phyloP scores from a whole-genome alignment of 1,284 basidiomycete genomes.

The Chondrostereum purpureum region DNA sequence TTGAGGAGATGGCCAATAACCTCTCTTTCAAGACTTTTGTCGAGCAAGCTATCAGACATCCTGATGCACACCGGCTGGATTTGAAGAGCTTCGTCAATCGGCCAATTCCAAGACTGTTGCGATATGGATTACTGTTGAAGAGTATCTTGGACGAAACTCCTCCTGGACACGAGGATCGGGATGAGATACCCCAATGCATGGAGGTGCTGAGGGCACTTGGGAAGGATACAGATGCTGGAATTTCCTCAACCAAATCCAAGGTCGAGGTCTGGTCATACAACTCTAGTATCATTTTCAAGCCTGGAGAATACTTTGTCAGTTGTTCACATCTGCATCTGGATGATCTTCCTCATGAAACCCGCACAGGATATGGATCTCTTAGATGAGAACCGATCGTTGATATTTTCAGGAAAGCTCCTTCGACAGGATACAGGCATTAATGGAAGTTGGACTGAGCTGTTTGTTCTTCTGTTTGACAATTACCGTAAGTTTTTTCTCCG shows the following conservation, averaged over 20 bases:
- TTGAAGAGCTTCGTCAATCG: constrained; percentile 87
- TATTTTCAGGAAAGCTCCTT: constrained; percentile 76
- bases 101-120: constrained; percentile 81
- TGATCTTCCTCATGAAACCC: background rate
- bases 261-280: constrained; percentile 85
- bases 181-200: constrained; percentile 75
- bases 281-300: constrained; percentile 72
- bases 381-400: constrained; percentile 75
- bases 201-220: constrained; percentile 80
- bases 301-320: constrained; percentile 72
- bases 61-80: constrained; percentile 71
- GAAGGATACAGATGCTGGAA: constrained; percentile 81
- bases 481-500: constrained; percentile 55
- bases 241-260: constrained; percentile 76
- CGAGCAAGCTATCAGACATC: constrained; percentile 62
- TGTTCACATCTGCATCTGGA: background rate
- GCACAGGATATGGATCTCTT: constrained; percentile 80
- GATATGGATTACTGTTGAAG: constrained; percentile 83
- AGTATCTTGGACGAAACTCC: constrained; percentile 72
- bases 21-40: constrained; percentile 75
- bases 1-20: constrained; percentile 82
- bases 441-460: constrained; percentile 82
- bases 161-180: constrained; percentile 68
- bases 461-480: constrained; percentile 87
- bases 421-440: constrained; percentile 81